Conservation (phyloP, 2,329 filamentous ascomycete species). For the Cadophora malorum region DNA sequence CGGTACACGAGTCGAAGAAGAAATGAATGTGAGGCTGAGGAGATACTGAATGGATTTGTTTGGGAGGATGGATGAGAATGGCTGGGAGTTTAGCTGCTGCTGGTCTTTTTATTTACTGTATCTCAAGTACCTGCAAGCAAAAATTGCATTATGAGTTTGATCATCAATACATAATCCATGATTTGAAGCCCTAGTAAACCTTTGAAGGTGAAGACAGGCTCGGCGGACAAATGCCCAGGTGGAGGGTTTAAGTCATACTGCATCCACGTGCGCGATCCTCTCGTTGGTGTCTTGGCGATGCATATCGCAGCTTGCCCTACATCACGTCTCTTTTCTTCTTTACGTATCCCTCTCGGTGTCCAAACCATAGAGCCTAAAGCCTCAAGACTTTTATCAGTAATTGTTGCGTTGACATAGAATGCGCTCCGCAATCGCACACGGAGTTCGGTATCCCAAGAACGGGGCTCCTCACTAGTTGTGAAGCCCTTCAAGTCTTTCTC, state of each 20-base stretch:
- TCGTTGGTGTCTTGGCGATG: background rate
- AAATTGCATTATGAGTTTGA: conserved; percentile 10
- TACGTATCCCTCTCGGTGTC: background rate
- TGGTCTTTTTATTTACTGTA: background rate
- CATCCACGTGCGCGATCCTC: background rate
- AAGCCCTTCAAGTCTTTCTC: background rate
- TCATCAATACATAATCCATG: too few species aligned
- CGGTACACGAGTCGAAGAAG: conserved; percentile 56
- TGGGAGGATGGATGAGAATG: background rate
- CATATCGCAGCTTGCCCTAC: background rate
- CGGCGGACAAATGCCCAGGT: too few species aligned
- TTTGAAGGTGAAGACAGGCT: too few species aligned
- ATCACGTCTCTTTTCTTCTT: background rate
- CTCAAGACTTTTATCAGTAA: background rate
- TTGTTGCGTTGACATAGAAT: too few species aligned
- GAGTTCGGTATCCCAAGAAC: background rate
- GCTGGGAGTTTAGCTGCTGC: conserved; percentile 10
- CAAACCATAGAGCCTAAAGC: too few species aligned
- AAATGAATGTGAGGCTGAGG: conserved; percentile 29
- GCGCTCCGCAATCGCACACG: background rate
- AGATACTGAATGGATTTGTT: background rate
- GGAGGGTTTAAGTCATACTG: too few species aligned
- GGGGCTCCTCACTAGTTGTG: background rate
- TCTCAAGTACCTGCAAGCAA: conserved; percentile 8
- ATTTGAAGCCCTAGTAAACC: too few species aligned